Evolutionary conservation across 805 yeast species (phyloP).

Genomic region (Lachancea thermotolerans): DNA sequence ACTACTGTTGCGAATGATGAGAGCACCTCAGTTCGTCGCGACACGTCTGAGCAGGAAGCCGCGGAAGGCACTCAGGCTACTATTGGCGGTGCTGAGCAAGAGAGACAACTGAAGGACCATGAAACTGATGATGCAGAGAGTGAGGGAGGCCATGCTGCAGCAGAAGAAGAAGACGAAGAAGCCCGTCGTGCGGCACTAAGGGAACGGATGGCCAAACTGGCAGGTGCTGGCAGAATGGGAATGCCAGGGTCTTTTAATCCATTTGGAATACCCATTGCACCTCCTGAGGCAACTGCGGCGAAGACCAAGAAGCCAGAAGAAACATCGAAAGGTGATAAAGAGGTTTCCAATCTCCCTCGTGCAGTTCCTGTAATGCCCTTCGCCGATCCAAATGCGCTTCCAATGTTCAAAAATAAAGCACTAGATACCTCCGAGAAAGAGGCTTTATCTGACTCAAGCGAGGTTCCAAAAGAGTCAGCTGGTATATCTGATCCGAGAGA

Average conservation of each 20-base stretch:
- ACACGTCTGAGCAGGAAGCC: slow-evolving; percentile 12
- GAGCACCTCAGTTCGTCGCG: too few relatives aligned
- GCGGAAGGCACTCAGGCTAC: slow-evolving; percentile 14
- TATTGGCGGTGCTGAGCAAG: slow-evolving; percentile 26
- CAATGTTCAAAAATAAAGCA: slow-evolving; percentile 5
- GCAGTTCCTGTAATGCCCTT: slow-evolving; percentile 52
- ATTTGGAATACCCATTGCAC: slow-evolving; percentile 32
- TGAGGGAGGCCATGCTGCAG: slow-evolving; percentile 44
- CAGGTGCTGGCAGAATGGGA: slow-evolving; percentile 77
- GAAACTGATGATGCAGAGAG: slow-evolving; percentile 28
- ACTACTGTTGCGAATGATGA: too few relatives aligned
- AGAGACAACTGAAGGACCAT: slow-evolving; percentile 33
- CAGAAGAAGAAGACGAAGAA: slow-evolving; percentile 67
- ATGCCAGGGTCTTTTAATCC: slow-evolving; percentile 38
- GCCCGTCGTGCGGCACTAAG: slow-evolving; percentile 67
- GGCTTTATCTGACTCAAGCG: too few relatives aligned
- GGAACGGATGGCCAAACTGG: slow-evolving; percentile 92
- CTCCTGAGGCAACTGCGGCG: slow-evolving; percentile 16
- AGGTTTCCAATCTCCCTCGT: slow-evolving; percentile 21
- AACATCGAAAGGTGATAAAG: slow-evolving; percentile 13
- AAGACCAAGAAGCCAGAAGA: slow-evolving; percentile 9
- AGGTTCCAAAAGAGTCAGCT: neutral
- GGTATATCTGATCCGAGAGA: neutral
- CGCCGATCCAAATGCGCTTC: slow-evolving; percentile 35
- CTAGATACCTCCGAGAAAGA: too few relatives aligned